These are phyloP conservation scores for Eutrema japonicum DNA, from an alignment of 345 rosid genomes.

Conservation along the genomic window DNA sequence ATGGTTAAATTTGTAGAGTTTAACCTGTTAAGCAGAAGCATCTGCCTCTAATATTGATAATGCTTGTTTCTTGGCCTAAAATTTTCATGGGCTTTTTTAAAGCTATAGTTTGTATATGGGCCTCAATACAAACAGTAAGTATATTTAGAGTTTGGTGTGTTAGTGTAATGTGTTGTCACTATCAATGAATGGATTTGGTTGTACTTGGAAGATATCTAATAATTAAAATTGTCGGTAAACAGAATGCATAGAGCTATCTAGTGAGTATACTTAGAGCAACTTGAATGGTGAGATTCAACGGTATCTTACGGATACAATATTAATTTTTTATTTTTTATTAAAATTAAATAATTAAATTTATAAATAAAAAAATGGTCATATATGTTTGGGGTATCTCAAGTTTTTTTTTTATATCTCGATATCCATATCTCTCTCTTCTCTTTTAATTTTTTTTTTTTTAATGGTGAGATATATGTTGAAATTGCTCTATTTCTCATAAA, in stretches of 20 bases:
- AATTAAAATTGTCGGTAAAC: conserved; percentile 21
- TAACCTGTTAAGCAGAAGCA: background rate
- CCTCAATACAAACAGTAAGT: background rate
- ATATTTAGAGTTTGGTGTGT: background rate
- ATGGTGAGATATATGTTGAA: too few relatives aligned
- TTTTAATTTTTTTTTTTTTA: too few relatives aligned
- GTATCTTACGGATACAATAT: too few relatives aligned
- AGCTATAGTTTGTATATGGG: background rate
- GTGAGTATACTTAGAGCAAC: too few relatives aligned
- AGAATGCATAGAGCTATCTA: background rate
- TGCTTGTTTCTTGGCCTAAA: background rate
- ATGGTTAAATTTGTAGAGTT: background rate
- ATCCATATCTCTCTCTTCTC: too few relatives aligned
- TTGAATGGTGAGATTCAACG: too few relatives aligned
- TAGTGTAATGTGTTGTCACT: conserved; percentile 21
- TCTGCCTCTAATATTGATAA: background rate
- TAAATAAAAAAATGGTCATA: too few relatives aligned
- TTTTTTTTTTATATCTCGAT: too few relatives aligned
- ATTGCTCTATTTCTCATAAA: too few relatives aligned
- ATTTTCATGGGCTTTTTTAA: background rate
- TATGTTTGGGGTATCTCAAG: too few relatives aligned
- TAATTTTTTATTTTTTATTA: too few relatives aligned
- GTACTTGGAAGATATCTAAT: conserved; percentile 20
- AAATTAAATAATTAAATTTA: too few relatives aligned
- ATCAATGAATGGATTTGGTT: conserved; percentile 10